Evolutionary conservation across 176 grass and related monocot species (phyloP).

Genomic region (Aegilops tauschii): DNA sequence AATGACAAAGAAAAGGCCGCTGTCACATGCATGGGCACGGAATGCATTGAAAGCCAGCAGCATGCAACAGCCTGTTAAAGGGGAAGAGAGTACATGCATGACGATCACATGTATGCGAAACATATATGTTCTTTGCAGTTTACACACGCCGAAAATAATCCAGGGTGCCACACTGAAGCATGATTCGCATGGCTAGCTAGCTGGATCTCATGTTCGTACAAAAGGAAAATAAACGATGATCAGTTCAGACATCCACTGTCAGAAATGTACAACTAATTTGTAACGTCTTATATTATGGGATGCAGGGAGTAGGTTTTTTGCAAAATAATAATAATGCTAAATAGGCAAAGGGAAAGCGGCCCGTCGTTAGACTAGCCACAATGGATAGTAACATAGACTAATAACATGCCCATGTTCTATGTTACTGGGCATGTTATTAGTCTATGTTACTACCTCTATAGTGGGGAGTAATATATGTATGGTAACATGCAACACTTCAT

Average conservation of each 20-base stretch:
- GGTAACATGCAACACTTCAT: too few species aligned
- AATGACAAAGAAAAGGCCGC: not conserved
- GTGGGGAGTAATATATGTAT: too few species aligned
- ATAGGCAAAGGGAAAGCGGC: too few species aligned
- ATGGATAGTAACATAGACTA: too few species aligned
- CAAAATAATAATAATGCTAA: too few species aligned
- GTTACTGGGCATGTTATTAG: too few species aligned
- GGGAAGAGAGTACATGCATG: not conserved
- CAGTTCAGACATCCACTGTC: not conserved
- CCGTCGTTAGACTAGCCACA: too few species aligned
- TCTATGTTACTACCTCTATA: too few species aligned
- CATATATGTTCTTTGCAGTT: not conserved
- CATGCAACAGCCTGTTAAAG: not conserved
- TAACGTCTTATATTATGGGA: too few species aligned
- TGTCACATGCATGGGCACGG: slow-evolving; percentile 24
- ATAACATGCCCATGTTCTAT: too few species aligned
- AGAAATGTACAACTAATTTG: not conserved
- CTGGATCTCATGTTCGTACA: not conserved
- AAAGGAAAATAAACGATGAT: not conserved
- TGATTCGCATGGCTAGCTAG: not conserved
- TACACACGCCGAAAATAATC: slow-evolving; percentile 5
- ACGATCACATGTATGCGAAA: slow-evolving; percentile 13
- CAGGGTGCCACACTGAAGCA: not conserved
- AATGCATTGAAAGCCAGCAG: not conserved
- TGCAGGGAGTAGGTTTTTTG: too few species aligned